phyloP scores from a whole-genome alignment of 2,329 filamentous ascomycete genomes.

The Metarhizium sp. region DNA sequence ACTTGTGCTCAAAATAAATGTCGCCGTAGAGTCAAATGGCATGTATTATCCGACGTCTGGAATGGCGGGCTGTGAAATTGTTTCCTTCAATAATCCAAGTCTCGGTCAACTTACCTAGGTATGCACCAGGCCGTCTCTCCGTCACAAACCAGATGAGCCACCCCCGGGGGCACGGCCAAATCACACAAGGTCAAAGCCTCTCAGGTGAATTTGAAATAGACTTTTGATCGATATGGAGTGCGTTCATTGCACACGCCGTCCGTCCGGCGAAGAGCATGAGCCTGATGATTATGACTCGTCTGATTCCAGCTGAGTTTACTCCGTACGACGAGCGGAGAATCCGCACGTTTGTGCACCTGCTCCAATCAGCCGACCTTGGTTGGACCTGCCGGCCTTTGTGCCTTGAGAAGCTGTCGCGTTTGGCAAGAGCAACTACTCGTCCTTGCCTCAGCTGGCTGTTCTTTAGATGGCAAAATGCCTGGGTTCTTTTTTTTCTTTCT shows the following conservation, averaged over 20 bases:
- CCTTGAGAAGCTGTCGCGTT: background rate
- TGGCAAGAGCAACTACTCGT: background rate
- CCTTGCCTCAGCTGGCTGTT: background rate
- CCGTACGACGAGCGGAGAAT: too few relatives aligned
- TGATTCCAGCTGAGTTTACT: background rate
- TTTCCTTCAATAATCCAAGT: background rate
- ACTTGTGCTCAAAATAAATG: background rate
- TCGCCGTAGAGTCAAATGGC: background rate
- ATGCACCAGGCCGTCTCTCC: too few relatives aligned
- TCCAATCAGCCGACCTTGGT: background rate
- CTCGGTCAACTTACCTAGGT: background rate
- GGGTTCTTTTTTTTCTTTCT: too few relatives aligned
- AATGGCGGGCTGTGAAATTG: background rate
- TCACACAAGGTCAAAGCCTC: too few relatives aligned
- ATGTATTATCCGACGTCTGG: background rate
- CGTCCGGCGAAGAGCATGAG: background rate
- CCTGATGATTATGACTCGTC: background rate
- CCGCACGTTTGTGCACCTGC: too few relatives aligned
- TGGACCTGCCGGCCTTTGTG: background rate
- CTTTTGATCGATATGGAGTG: background rate
- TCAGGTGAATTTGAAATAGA: background rate
- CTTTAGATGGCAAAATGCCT: too few relatives aligned
- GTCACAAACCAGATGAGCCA: too few relatives aligned
- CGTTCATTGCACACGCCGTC: background rate
- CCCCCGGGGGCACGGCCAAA: background rate